Evolutionary conservation across 2,329 filamentous ascomycete genomes (phyloP).

Genomic region (Cytospora piceicola): DNA sequence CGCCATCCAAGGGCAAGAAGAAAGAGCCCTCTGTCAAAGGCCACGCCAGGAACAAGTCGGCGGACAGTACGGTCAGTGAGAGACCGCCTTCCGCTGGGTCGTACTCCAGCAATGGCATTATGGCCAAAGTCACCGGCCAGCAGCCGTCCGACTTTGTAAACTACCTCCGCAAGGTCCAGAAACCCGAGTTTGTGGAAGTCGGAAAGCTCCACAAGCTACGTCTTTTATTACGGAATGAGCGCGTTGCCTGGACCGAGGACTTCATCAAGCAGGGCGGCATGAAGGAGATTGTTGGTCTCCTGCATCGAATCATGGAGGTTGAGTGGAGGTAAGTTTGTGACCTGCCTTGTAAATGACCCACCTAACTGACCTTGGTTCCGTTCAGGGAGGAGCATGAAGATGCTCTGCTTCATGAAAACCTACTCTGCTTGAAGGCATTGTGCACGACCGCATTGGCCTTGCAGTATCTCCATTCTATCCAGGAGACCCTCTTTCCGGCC

Average conservation of each 20-base stretch:
- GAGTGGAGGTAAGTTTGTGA: conserved; percentile 79
- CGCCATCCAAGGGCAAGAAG: conserved; percentile 76
- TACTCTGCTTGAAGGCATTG: conserved; percentile 91
- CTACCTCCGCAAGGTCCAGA: conserved; percentile 79
- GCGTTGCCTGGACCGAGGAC: conserved; percentile 90
- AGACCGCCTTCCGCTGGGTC: conserved; percentile 55
- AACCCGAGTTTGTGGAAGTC: conserved; percentile 86
- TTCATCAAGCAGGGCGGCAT: conserved; percentile 91
- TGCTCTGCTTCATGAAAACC: conserved; percentile 84
- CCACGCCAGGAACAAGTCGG: conserved; percentile 72
- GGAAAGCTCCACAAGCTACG: conserved; percentile 93
- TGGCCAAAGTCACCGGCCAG: conserved; percentile 73
- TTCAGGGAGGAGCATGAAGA: conserved; percentile 92
- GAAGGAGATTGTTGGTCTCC: conserved; percentile 82
- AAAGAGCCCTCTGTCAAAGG: conserved; percentile 65
- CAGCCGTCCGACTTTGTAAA: conserved; percentile 82
- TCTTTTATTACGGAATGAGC: conserved; percentile 88
- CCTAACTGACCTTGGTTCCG: conserved; percentile 35
- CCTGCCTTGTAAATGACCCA: neutral
- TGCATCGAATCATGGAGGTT: conserved; percentile 91
- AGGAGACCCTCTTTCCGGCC: conserved; percentile 80
- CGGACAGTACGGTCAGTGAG: conserved; percentile 68
- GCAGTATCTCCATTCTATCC: conserved; percentile 78
- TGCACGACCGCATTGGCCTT: conserved; percentile 89
- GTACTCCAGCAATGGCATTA: conserved; percentile 59